Conservation (phyloP, 2,329 filamentous ascomycete species). For the Aspergillus sp. region DNA sequence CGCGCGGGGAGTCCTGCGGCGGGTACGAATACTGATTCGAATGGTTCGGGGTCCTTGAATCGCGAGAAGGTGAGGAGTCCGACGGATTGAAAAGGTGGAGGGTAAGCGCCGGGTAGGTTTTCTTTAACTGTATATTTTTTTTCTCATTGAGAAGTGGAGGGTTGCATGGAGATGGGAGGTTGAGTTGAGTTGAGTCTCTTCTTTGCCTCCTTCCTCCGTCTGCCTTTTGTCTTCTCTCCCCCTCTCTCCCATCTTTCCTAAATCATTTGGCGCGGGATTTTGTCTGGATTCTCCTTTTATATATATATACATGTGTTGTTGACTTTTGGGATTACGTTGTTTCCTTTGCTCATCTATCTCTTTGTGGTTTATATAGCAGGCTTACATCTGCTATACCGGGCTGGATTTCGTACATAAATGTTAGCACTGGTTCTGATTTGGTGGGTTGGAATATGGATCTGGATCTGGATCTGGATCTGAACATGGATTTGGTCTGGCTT, state of each 20-base stretch:
- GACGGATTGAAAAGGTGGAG: too few species aligned
- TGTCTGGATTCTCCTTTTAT: neutral
- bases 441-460: neutral
- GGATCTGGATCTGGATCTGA: neutral
- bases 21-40: constrained; percentile 9
- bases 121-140: neutral
- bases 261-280: neutral
- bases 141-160: neutral
- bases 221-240: too few species aligned
- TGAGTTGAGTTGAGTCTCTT: neutral
- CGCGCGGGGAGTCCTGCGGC: neutral
- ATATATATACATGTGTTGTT: neutral
- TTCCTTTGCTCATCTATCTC: neutral
- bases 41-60: neutral
- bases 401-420: neutral
- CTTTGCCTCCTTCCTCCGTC: too few species aligned
- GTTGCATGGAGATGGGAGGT: neutral
- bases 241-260: neutral
- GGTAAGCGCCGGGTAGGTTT: too few species aligned
- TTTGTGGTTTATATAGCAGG: neutral
- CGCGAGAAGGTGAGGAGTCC: neutral
- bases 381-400: too few species aligned
- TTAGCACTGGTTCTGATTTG: neutral
- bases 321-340: neutral
- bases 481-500: neutral